Evolutionary conservation across 2,329 filamentous ascomycete genomes (phyloP).

Genomic region (Spiromastix sp.): DNA sequence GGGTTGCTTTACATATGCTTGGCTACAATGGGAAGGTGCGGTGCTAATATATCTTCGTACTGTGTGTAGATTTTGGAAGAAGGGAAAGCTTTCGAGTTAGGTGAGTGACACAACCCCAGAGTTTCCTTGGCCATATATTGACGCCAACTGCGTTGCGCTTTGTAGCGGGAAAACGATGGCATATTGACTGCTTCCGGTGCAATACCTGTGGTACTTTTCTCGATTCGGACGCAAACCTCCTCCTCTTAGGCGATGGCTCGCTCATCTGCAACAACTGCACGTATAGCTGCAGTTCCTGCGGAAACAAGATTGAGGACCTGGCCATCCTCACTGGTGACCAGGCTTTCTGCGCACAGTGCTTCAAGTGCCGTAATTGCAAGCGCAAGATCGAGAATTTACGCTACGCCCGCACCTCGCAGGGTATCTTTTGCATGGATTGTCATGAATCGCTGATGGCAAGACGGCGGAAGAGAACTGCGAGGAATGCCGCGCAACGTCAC

Average conservation of each 20-base stretch:
- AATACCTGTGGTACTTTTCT: conserved; percentile 91
- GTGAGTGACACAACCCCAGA: conserved; percentile 44
- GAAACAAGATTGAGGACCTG: conserved; percentile 95
- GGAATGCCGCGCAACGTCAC: conserved; percentile 17
- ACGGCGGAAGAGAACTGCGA: conserved; percentile 55
- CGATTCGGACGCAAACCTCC: conserved; percentile 94
- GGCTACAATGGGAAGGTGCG: conserved; percentile 3
- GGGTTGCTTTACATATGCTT: conserved; percentile 10
- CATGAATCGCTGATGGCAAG: conserved; percentile 96
- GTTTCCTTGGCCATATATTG: conserved; percentile 11
- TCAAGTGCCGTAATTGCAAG: conserved; percentile 96
- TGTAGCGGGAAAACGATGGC: conserved; percentile 89
- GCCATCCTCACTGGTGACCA: conserved; percentile 96
- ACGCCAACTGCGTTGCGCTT: conserved; percentile 15
- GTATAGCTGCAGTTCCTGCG: conserved; percentile 94
- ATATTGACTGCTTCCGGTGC: conserved; percentile 97
- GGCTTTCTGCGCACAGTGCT: conserved; percentile 94
- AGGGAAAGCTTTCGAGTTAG: conserved; percentile 95
- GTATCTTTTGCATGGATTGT: conserved; percentile 98
- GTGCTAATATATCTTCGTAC: conserved; percentile 4
- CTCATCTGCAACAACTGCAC: conserved; percentile 99
- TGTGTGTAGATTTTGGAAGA: conserved; percentile 84
- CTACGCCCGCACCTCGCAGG: conserved; percentile 94
- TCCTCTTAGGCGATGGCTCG: conserved; percentile 92
- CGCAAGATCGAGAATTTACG: conserved; percentile 96